Evolutionary conservation across 805 yeast species (phyloP), one percentile per base, ranked within the genome.

Genomic region (Saccharomycopsis fermentans): DNA sequence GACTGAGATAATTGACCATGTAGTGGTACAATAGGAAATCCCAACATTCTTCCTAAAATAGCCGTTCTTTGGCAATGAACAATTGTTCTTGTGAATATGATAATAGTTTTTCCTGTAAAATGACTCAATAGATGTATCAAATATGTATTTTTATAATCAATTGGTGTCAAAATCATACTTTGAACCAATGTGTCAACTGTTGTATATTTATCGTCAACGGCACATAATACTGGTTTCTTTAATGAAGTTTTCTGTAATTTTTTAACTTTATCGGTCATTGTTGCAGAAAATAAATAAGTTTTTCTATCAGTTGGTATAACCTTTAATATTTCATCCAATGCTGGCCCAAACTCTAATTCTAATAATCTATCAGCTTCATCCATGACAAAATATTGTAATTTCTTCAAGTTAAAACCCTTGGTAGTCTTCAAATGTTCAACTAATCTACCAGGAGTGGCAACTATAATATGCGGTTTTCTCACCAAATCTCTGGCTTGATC

Each of bases 341-440:
- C 96, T 43, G 96, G 96, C 14, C 97, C 97, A 67, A 92, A 92
- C 70, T 92, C 99, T 87, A 92, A 82, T 74, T 94, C 99, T 67
- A 92, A 76, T 64, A 92, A 79, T 69, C 99, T 79, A 72, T 92
- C 99, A 24, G 99, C 99, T 74, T 92, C 99, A 72, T 92, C 99
- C 86, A 92, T 86, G 4, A 92, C 96, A 59, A 92, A 77, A 69
- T 77, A 92, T 69, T 87, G 85, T 67, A 92, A 76, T 57, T 84
- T 84, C 62, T 87, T 81, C 64, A 92, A 73, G 2, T 87, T 81
- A 67, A 92, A 92, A 1, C 97, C 97, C 70, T 87, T 87, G 19
- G 97, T 92, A 65, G 87, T 82, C 67, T 91, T 96, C 67, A 92
- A 74, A 75, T 92, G 99, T 71, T 92, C 99, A 81, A 92, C 83